A percentile compares a stretch with the other conserved stretches of the same genome.
Evolutionary conservation across 257 asterid genomes (phyloP).

Genomic region (Solanum arcanum): DNA sequence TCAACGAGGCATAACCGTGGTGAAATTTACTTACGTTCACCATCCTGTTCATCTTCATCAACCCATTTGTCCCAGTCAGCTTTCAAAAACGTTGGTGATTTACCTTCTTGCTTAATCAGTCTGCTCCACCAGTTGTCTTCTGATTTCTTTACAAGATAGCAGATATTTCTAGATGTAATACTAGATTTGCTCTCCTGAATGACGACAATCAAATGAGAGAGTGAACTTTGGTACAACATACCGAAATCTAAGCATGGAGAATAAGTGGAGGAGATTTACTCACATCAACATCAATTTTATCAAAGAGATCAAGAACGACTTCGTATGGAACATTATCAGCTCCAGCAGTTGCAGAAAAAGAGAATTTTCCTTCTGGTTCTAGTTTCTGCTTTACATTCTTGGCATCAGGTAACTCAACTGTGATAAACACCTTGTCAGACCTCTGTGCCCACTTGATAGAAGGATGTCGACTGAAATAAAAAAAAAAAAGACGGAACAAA

Average conservation of each 20-base stretch:
- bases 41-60: conserved; percentile 65
- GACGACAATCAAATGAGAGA: not conserved
- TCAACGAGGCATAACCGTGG: not conserved
- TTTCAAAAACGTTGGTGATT: conserved; percentile 50
- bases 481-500: not conserved
- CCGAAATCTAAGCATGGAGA: not conserved
- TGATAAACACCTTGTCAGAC: conserved; percentile 39
- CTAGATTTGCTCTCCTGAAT: conserved; percentile 60
- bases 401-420: conserved; percentile 63
- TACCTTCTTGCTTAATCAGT: conserved; percentile 49
- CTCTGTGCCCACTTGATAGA: conserved; percentile 71
- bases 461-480: conserved; percentile 48
- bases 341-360: conserved; percentile 49
- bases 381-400: conserved; percentile 49
- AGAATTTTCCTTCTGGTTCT: conserved; percentile 55
- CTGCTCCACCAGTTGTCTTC: conserved; percentile 80
- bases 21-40: conserved; percentile 16
- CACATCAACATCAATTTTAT: conserved; percentile 53
- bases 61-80: conserved; percentile 91
- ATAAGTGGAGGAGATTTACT: conserved; percentile 3
- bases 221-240: not conserved
- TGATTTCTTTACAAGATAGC: conserved; percentile 55
- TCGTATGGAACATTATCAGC: conserved; percentile 35
- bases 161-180: conserved; percentile 31
- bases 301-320: conserved; percentile 42